Evolutionary conservation across 495 filamentous ascomycete genomes (phyloP).

Genomic region (Elasticomyces elasticus): DNA sequence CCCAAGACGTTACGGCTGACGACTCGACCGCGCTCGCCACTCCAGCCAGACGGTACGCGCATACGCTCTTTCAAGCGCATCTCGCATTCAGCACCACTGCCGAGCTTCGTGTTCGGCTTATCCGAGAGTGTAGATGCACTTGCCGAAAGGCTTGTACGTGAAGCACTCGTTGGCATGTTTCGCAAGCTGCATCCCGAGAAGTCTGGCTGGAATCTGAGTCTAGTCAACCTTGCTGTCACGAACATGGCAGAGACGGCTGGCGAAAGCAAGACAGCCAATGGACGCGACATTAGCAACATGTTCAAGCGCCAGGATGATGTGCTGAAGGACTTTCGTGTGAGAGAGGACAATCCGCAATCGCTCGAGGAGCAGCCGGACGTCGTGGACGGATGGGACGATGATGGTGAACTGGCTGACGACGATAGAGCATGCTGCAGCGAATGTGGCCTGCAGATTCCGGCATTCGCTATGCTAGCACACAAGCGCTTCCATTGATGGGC

Average conservation of each 20-base stretch:
- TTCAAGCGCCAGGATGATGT: constrained; percentile 50
- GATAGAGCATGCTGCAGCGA: constrained; percentile 35
- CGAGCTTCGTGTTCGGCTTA: constrained; percentile 58
- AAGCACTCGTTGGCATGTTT: constrained; percentile 59
- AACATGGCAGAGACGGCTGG: constrained; percentile 62
- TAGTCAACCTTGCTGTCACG: constrained; percentile 78
- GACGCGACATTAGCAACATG: constrained; percentile 35
- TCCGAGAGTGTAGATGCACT: constrained; percentile 45
- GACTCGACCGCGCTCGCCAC: constrained; percentile 54
- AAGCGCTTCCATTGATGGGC: constrained; percentile 49
- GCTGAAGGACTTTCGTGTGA: constrained; percentile 52
- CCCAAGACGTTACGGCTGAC: constrained; percentile 68
- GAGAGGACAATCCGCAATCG: constrained; percentile 27
- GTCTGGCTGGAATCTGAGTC: constrained; percentile 63
- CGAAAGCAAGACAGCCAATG: constrained; percentile 28
- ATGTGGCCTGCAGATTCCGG: constrained; percentile 57
- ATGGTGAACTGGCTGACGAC: constrained; percentile 31
- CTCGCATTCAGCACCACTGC: constrained; percentile 59
- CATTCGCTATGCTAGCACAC: constrained; percentile 66
- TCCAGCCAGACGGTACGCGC: constrained; percentile 43
- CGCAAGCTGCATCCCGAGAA: constrained; percentile 59
- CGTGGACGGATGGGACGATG: constrained; percentile 15
- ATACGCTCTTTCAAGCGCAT: constrained; percentile 49
- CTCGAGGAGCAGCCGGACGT: not conserved
- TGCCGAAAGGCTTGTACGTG: constrained; percentile 58